Base-by-base conservation (phyloP, 768 basidiomycete genomes). In the Calocera cornea region DNA sequence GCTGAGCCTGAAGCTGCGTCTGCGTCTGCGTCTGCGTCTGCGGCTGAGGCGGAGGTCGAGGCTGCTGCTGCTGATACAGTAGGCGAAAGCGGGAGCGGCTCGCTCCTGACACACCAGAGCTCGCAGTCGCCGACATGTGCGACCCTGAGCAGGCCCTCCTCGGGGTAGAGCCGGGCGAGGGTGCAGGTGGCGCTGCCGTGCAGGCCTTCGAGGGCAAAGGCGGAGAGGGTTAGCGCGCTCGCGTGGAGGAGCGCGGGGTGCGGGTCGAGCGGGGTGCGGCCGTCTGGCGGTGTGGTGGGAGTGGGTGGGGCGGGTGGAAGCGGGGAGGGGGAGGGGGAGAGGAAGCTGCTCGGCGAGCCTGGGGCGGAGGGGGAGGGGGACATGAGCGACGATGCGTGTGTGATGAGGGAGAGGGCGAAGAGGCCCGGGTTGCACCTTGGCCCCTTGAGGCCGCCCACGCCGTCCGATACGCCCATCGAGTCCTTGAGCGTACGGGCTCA, bases 391-490 rank as follows among this genome's bases (percentile, higher is more conserved):
- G 54, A 27, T 16, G 54, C 54, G 31, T 60, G 54, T 29, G 54
- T 29, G 31, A 60, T 60, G 54, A 60, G 54, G 2, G 27, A 29
- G 14, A 60, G 54, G 7, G 54, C 54, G 54, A 60, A 60, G 11
- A 60, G 54, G 54, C 54, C 54, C 22, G 54, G 54, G 54, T 60
- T 60, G 54, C 54, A 60, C 19, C 54, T 2, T 7, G 54, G 54
- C 7, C 54, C 54, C 31, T 60, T 60, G 2, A 60, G 54, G 0
- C 94, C 94, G 0, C 95, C 95, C 0, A 97, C 95, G 34, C 95
- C 95, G 74, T 97, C 95, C 2, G 94, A 92, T 10, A 98, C 88
- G 19, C 95, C 95, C 81, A 98, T 87, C 5, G 92, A 90, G 73
- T 93, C 89, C 67, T 87, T n/a, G n/a, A n/a, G n/a, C n/a, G n/a